Base-by-base conservation (phyloP, 371 early-diverging fungal genomes). In the Mortierella sp. region DNA sequence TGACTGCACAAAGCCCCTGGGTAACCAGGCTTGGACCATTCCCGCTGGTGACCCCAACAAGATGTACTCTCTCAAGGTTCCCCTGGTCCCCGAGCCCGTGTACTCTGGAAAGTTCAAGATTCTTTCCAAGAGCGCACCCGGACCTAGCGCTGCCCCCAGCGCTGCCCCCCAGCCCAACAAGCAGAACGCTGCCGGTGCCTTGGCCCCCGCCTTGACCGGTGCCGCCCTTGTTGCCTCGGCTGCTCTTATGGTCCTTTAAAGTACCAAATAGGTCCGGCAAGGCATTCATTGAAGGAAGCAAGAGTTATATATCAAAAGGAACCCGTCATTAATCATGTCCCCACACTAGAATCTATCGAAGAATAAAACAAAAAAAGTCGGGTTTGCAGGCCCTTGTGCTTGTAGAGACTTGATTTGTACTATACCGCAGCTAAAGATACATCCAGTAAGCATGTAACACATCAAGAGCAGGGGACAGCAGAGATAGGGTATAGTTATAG, bases 21-120 rank as follows among this genome's bases (percentile, higher is more conserved):
- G 61, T 15, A 65, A 65, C 44, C 23, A 30, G 17, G 7, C 48
- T n/a, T 72, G 72, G 72, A 30, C n/a, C 21, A 53, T 72, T 32
- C 72, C 72, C 21, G 37, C 41, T 30, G 37, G 4, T 17, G 54
- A 43, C 17, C 23, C 47, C 32, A 11, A 27, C 8, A 24, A 56
- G 14, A 12, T 56, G n/a, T 72, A 65, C 43, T 64, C 72, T 8
- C 56, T 72, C 61, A 49, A 61, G 66, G 65, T 72, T 44, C 24
- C 52, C 42, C 46, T 72, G 24, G 23, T 9, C 26, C 51, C 55
- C 24, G 26, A 12, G 2, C 39, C 50, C 7, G 44, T 47, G 12
- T 72, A 65, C 53, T 72, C 66, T 39, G 72, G 72, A 27, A 49
- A 52, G 42, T 75, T 75, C 61, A 54, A 50, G 43, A 68, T 75